These are phyloP conservation scores for Epichloe coenophiala DNA, from an alignment of 2,329 filamentous ascomycete genomes.

Conservation along the genomic window DNA sequence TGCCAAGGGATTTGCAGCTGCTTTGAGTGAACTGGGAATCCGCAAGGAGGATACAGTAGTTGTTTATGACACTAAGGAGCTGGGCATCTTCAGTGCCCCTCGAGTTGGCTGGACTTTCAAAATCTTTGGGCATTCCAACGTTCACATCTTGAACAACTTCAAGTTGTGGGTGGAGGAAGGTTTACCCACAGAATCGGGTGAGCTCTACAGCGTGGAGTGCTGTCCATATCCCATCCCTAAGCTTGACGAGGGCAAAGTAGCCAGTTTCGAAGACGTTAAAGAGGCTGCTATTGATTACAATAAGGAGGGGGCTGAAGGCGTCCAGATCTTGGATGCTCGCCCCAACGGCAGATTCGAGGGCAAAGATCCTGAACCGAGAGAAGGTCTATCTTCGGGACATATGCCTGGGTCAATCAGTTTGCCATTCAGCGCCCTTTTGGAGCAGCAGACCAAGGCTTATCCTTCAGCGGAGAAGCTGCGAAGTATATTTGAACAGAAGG, in stretches of 20 bases:
- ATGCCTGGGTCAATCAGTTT: slow-evolving; percentile 80
- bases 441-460: slow-evolving; percentile 70
- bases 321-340: slow-evolving; percentile 84
- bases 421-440: slow-evolving; percentile 66
- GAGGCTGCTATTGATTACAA: slow-evolving; percentile 62
- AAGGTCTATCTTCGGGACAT: slow-evolving; percentile 78
- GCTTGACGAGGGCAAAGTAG: slow-evolving; percentile 50
- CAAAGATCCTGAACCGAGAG: slow-evolving; percentile 70
- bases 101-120: slow-evolving; percentile 87
- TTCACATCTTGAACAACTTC: slow-evolving; percentile 93
- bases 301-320: slow-evolving; percentile 68
- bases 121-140: slow-evolving; percentile 76
- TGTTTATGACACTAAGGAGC: slow-evolving; percentile 83
- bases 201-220: slow-evolving; percentile 54
- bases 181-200: slow-evolving; percentile 67
- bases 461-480: slow-evolving; percentile 58
- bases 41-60: slow-evolving; percentile 78
- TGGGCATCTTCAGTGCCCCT: slow-evolving; percentile 89
- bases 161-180: slow-evolving; percentile 81
- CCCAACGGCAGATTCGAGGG: slow-evolving; percentile 70
- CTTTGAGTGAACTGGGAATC: slow-evolving; percentile 83
- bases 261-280: slow-evolving; percentile 70
- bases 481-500: slow-evolving; percentile 65
- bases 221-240: slow-evolving; percentile 51
- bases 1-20: slow-evolving; percentile 65